Conservation (phyloP, 805 yeast genomes). For the Ogataea haglerorum region DNA sequence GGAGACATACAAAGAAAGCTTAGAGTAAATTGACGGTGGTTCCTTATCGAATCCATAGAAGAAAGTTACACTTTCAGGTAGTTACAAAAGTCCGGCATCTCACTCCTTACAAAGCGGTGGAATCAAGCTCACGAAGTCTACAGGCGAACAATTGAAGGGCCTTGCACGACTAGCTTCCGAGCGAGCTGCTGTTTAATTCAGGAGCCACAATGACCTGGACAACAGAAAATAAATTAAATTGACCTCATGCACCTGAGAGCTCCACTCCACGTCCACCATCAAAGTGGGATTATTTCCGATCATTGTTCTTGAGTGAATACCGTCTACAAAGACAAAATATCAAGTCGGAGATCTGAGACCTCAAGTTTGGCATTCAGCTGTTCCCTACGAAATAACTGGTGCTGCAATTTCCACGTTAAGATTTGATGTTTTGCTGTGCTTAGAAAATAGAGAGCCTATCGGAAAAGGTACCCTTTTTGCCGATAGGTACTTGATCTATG, state of each 20-base stretch:
- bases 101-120: conserved; percentile 49
- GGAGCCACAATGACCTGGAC: conserved; percentile 41
- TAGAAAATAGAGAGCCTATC: conserved; percentile 19
- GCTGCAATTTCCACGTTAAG: conserved; percentile 64
- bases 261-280: conserved; percentile 39
- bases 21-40: conserved; percentile 15
- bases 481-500: conserved; percentile 62
- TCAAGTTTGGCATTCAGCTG: conserved; percentile 64
- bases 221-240: conserved; percentile 37
- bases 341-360: conserved; percentile 32
- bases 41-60: conserved; percentile 24
- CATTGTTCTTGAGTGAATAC: conserved; percentile 35
- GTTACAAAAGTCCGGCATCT: conserved; percentile 39
- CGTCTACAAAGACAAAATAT: conserved; percentile 36
- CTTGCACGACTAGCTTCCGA: conserved; percentile 44
- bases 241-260: conserved; percentile 41
- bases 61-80: conserved; percentile 39
- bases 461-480: conserved; percentile 75
- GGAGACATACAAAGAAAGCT: conserved; percentile 13
- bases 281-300: conserved; percentile 32
- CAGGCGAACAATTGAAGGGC: conserved; percentile 41
- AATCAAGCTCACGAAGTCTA: conserved; percentile 38
- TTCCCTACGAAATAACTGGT: conserved; percentile 66
- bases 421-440: conserved; percentile 46
- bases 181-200: conserved; percentile 45